Conservation (phyloP, 352 stramenopile species). For the Nothophytophthora sp. region DNA sequence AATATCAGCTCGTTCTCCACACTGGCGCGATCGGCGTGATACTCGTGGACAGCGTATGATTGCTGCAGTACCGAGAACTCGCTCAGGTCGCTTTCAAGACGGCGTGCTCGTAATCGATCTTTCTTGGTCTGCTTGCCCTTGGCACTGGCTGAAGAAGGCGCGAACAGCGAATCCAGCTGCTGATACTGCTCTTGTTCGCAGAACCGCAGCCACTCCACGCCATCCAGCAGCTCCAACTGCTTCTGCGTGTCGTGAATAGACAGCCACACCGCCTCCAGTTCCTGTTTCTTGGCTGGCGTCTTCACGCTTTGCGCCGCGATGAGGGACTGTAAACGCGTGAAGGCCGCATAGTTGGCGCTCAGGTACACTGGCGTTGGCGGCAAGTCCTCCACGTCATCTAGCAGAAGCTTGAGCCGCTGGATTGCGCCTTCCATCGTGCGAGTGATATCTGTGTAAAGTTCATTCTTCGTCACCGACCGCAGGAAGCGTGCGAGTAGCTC, state of each 20-base stretch:
- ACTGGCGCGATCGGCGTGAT: constrained; percentile 69
- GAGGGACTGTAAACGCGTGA: constrained; percentile 29
- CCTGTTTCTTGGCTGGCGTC: constrained; percentile 10
- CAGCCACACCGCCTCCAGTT: constrained; percentile 39
- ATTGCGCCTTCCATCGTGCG: constrained; percentile 20
- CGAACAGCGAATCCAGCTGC: constrained; percentile 46
- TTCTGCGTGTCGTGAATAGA: constrained; percentile 36
- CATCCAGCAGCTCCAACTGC: constrained; percentile 58
- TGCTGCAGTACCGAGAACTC: constrained; percentile 75
- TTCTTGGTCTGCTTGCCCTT: constrained; percentile 23
- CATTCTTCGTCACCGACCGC: constrained; percentile 51
- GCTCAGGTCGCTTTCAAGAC: constrained; percentile 32
- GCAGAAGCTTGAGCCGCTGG: constrained; percentile 10
- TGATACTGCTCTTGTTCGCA: constrained; percentile 69
- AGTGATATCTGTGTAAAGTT: constrained; percentile 37
- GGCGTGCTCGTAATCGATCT: constrained; percentile 3
- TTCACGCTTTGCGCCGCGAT: constrained; percentile 10
- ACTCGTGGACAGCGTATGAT: constrained; percentile 80
- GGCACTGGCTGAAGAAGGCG: constrained; percentile 5
- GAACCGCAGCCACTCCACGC: constrained; percentile 69
- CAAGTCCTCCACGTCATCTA: constrained; percentile 23
- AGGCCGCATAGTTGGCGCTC: constrained; percentile 50
- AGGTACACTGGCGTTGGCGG: constrained; percentile 45
- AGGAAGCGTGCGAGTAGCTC: constrained; percentile 56
- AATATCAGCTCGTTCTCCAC: constrained; percentile 79